Conservation (phyloP, 352 stramenopile genomes). For the Pythium rishiriense region DNA sequence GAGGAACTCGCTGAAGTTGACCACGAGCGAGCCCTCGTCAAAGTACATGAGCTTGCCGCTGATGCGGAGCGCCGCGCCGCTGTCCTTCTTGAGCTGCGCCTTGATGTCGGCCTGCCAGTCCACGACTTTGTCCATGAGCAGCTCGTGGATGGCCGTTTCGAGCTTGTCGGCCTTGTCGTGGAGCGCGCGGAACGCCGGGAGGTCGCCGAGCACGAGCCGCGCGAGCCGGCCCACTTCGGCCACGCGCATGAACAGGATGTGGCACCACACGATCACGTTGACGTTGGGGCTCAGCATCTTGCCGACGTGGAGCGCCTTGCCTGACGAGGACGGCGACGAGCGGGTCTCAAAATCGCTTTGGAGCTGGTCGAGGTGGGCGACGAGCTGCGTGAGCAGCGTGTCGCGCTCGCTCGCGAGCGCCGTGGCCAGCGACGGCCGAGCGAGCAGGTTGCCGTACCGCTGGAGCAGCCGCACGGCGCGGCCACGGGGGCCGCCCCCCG, state of each 20-base stretch:
- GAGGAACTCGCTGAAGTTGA: slow-evolving; percentile 94
- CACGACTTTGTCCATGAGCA: slow-evolving; percentile 78
- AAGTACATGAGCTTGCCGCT: slow-evolving; percentile 92
- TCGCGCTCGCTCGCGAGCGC: slow-evolving; percentile 85
- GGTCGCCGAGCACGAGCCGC: slow-evolving; percentile 58
- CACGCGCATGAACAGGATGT: slow-evolving; percentile 69
- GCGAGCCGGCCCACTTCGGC: slow-evolving; percentile 49
- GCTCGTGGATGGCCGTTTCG: slow-evolving; percentile 49
- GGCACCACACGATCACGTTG: slow-evolving; percentile 84
- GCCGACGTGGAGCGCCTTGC: slow-evolving; percentile 46
- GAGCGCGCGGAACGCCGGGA: slow-evolving; percentile 60
- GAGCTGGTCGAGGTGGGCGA: slow-evolving; percentile 85
- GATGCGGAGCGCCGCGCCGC: slow-evolving; percentile 63
- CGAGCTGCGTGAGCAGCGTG: slow-evolving; percentile 81
- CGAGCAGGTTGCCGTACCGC: slow-evolving; percentile 84
- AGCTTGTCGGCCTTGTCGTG: slow-evolving; percentile 59
- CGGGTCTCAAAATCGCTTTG: slow-evolving; percentile 85
- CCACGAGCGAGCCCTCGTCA: slow-evolving; percentile 84
- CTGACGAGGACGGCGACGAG: slow-evolving; percentile 8
- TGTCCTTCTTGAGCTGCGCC: slow-evolving; percentile 57
- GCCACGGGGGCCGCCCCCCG: slow-evolving; percentile 52
- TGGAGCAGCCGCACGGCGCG: slow-evolving; percentile 80
- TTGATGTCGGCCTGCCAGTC: slow-evolving; percentile 88
- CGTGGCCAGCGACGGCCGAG: slow-evolving; percentile 71
- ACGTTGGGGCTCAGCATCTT: slow-evolving; percentile 87